Base-by-base conservation (phyloP, 179 eudicot genomes). In the Camellia oleifera region DNA sequence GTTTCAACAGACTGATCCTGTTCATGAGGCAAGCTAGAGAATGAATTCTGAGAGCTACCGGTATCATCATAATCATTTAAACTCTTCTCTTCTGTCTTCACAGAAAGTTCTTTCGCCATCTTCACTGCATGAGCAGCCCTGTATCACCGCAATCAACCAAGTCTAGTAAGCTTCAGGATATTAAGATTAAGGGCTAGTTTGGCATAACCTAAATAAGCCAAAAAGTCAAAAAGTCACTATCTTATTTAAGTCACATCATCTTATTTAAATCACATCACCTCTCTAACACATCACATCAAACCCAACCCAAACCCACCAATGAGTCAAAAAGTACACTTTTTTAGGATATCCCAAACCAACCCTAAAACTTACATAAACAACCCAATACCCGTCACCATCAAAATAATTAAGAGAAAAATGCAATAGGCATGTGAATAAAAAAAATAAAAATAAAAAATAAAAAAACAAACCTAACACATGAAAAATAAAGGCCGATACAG, bases 121-220 rank as follows among this genome's bases (percentile, higher is more conserved):
- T 88, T 93, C 86, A 97, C 91, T 18, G 99, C 98, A 85, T 82
- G 87, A 57, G 93, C 92, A 83, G 99, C 97, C 98, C 99, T 97
- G 89, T 79, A 85, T 52, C 76, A 56, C 75, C 78, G 63, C 77
- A 79, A 77, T 53, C 65, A 80, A 81, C 52, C 44, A 53, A 53
- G 1, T 4, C 63, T 67, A 48, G 65, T 72, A 58, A 32, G 69
- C 58, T 23, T 60, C 23, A 53, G 13, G 5, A 71, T 44, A 50
- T 69, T 26, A 57, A 56, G 52, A 63, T 72, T 18, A 6, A n/a
- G n/a, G n/a, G n/a, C n/a, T n/a, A n/a, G n/a, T n/a, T n/a, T n/a
- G n/a, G n/a, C n/a, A n/a, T n/a, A n/a, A n/a, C n/a, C n/a, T n/a
- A n/a, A n/a, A n/a, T n/a, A n/a, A n/a, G n/a, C n/a, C n/a, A n/a